Evolutionary conservation across 2,329 filamentous ascomycete genomes (phyloP).

Genomic region (Fusarium guadeloupense): DNA sequence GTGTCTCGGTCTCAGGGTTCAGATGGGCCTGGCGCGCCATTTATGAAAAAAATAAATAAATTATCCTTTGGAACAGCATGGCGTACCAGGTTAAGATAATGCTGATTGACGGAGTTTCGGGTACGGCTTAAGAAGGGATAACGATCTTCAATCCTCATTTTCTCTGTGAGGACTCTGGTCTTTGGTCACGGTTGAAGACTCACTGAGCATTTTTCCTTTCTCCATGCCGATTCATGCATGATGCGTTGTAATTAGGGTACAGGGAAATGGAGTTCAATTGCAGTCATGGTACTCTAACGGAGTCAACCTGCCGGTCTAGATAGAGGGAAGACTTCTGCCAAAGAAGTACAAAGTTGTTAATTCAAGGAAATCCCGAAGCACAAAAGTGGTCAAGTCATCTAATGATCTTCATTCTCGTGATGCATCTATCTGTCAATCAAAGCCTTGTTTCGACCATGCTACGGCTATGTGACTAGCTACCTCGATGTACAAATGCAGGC

Average conservation of each 20-base stretch:
- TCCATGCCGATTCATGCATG: slow-evolving; percentile 24
- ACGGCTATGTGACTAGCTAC: slow-evolving; percentile 5
- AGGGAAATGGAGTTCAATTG: slow-evolving; percentile 4
- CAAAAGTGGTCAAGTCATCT: neutral
- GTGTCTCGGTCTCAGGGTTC: slow-evolving; percentile 8
- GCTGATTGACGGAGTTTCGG: slow-evolving; percentile 38
- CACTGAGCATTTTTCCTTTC: slow-evolving; percentile 16
- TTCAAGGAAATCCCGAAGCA: slow-evolving; percentile 4
- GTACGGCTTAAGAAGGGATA: slow-evolving; percentile 24
- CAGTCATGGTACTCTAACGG: too few species aligned
- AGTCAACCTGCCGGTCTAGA: slow-evolving; percentile 5
- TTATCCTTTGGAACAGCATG: slow-evolving; percentile 41
- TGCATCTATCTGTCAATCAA: slow-evolving; percentile 16
- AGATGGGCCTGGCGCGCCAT: slow-evolving; percentile 36
- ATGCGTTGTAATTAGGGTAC: slow-evolving; percentile 24
- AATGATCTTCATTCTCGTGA: slow-evolving; percentile 14
- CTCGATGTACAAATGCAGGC: slow-evolving; percentile 9
- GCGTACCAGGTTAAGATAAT: slow-evolving; percentile 39
- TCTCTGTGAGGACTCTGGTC: slow-evolving; percentile 27
- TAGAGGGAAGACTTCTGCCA: slow-evolving; percentile 5
- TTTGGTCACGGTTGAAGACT: slow-evolving; percentile 18
- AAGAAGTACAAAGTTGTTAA: slow-evolving; percentile 7
- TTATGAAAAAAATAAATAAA: slow-evolving; percentile 29
- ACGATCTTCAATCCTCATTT: slow-evolving; percentile 27
- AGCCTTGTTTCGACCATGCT: neutral